phyloP scores from a whole-genome alignment of 306 rosid species.

The Corylus heterophylla region DNA sequence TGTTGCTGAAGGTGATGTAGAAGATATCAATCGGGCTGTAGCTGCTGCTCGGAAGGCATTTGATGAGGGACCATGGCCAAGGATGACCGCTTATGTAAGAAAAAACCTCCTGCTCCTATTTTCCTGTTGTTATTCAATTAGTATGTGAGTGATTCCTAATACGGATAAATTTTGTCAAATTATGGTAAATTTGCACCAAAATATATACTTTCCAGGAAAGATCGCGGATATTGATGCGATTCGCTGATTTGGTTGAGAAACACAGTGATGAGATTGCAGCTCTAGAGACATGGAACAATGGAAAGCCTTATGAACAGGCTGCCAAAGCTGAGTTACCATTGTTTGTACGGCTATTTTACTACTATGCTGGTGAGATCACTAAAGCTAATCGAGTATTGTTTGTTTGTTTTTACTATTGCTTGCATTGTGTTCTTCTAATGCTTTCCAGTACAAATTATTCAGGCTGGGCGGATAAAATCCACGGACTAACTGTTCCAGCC shows the following conservation, averaged over 20 bases:
- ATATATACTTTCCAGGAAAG: constrained; percentile 59
- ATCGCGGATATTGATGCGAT: constrained; percentile 68
- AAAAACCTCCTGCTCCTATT: constrained; percentile 2
- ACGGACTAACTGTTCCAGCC: constrained; percentile 86
- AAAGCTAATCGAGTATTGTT: neutral
- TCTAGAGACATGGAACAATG: constrained; percentile 87
- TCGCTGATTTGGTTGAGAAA: constrained; percentile 86
- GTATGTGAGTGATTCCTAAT: neutral
- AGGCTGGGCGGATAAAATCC: constrained; percentile 99
- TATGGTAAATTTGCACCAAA: neutral
- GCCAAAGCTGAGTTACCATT: constrained; percentile 53
- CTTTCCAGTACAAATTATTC: constrained; percentile 16
- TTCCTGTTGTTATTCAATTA: constrained; percentile 12
- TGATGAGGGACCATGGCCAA: constrained; percentile 98
- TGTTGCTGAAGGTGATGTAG: constrained; percentile 80
- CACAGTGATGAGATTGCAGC: constrained; percentile 76
- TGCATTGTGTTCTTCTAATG: neutral
- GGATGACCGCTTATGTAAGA: constrained; percentile 79
- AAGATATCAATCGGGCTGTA: constrained; percentile 82
- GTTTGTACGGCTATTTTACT: constrained; percentile 70
- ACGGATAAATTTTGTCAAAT: neutral
- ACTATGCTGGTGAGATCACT: constrained; percentile 70
- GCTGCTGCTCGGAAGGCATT: constrained; percentile 95
- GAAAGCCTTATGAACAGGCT: constrained; percentile 78
- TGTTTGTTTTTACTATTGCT: neutral